Evolutionary conservation across 352 stramenopile species (phyloP).

Genomic region (Globisporangium okanoganense): DNA sequence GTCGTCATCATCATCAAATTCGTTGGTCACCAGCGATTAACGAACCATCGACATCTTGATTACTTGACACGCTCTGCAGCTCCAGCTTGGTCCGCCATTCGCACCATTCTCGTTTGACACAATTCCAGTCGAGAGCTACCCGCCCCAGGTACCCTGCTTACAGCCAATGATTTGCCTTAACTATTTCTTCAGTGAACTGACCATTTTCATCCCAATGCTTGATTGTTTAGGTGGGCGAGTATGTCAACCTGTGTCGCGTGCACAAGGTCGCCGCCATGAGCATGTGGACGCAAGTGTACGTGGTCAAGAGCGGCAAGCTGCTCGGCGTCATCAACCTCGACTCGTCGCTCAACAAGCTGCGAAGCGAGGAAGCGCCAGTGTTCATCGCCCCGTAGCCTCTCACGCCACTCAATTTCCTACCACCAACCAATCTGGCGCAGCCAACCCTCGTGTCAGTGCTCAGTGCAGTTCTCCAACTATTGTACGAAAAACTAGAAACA

Average conservation of each 20-base stretch:
- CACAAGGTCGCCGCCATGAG: conserved; percentile 77
- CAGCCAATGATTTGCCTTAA: not conserved
- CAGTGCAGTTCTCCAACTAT: not conserved
- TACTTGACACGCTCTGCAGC: conserved; percentile 20
- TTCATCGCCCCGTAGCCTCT: conserved; percentile 25
- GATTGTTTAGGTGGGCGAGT: conserved; percentile 42
- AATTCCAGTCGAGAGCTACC: conserved; percentile 73
- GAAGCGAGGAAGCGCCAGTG: conserved; percentile 43
- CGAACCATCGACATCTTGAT: not conserved
- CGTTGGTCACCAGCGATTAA: not conserved
- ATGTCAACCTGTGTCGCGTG: conserved; percentile 65
- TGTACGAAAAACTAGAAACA: not conserved
- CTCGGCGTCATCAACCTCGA: conserved; percentile 69
- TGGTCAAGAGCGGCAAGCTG: conserved; percentile 64
- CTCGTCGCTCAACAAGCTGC: conserved; percentile 48
- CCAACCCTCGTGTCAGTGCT: not conserved
- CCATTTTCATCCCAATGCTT: not conserved
- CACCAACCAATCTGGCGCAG: too few relatives aligned
- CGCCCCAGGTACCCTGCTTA: conserved; percentile 40
- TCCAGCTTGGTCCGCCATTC: conserved; percentile 69
- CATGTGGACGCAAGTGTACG: conserved; percentile 83
- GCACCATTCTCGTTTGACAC: conserved; percentile 56
- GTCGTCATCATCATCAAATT: not conserved
- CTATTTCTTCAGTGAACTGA: not conserved
- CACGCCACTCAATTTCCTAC: too few relatives aligned